A percentile compares a stretch with the other conserved stretches of the same genome.
Evolutionary conservation across 345 rosid species (phyloP).

Genomic region (Dipteronia sinensis): DNA sequence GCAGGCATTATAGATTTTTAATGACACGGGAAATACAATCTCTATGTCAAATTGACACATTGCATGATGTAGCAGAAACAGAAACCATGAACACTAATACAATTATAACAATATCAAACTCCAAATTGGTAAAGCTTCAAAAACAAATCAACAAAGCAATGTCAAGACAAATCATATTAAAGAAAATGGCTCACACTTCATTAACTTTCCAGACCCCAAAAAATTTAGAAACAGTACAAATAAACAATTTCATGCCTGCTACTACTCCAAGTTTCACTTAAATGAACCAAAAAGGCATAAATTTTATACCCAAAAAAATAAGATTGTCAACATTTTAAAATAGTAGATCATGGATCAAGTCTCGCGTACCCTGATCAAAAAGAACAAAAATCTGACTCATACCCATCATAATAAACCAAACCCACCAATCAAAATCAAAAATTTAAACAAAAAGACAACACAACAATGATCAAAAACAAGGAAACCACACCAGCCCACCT

Average conservation of each 20-base stretch:
- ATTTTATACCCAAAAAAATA: neutral
- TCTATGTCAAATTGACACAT: neutral
- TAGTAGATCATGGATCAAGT: conserved; percentile 21
- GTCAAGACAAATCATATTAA: neutral
- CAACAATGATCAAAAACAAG: conserved; percentile 1
- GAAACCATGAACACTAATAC: neutral
- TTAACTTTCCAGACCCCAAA: neutral
- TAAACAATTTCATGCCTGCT: neutral
- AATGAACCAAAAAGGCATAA: neutral
- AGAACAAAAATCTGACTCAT: conserved; percentile 11
- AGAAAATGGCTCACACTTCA: neutral
- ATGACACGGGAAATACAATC: neutral
- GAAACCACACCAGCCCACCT: conserved; percentile 12
- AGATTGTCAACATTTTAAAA: neutral
- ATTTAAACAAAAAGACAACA: conserved; percentile 7
- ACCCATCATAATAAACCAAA: conserved; percentile 17
- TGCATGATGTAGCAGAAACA: neutral
- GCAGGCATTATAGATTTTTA: neutral
- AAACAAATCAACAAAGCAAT: neutral
- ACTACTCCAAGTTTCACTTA: neutral
- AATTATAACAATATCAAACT: neutral
- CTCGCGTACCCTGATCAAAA: conserved; percentile 30
- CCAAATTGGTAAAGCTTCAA: neutral
- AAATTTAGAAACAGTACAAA: neutral
- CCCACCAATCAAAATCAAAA: conserved; percentile 18